phyloP scores from a whole-genome alignment of 805 yeast genomes.

The Yarrowia porcina region DNA sequence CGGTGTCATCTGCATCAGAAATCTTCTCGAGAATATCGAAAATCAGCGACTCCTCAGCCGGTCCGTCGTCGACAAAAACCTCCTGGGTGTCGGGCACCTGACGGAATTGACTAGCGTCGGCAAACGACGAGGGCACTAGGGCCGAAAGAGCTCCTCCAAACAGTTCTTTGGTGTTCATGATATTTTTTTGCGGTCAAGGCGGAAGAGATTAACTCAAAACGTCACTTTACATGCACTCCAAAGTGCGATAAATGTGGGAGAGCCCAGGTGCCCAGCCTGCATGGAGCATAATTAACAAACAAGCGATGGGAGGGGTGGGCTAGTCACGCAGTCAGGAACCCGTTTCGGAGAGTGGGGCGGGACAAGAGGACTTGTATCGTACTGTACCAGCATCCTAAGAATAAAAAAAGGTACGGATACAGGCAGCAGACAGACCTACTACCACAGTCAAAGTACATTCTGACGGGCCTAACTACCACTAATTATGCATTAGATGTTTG shows the following conservation, averaged over 20 bases:
- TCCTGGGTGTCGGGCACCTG: conserved; percentile 94
- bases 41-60: conserved; percentile 39
- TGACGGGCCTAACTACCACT: background rate
- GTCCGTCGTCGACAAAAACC: conserved; percentile 55
- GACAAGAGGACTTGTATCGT: too few species aligned
- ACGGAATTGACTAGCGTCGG: conserved; percentile 76
- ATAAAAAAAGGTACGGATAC: too few species aligned
- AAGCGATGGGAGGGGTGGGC: background rate
- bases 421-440: too few species aligned
- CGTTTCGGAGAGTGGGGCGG: background rate
- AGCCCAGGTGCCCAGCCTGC: background rate
- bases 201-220: conserved; percentile 15
- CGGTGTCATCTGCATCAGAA: conserved; percentile 29
- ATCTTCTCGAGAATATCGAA: conserved; percentile 44
- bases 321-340: background rate
- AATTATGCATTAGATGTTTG: background rate
- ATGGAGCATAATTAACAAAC: background rate
- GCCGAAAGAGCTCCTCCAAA: conserved; percentile 83
- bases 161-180: conserved; percentile 38
- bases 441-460: too few species aligned
- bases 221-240: background rate
- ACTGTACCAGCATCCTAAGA: too few species aligned
- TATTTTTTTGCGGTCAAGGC: conserved; percentile 7
- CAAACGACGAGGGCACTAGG: conserved; percentile 53
- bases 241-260: background rate